Conservation (phyloP, 1,284 basidiomycete genomes). For the Cryptococcus sp. region DNA sequence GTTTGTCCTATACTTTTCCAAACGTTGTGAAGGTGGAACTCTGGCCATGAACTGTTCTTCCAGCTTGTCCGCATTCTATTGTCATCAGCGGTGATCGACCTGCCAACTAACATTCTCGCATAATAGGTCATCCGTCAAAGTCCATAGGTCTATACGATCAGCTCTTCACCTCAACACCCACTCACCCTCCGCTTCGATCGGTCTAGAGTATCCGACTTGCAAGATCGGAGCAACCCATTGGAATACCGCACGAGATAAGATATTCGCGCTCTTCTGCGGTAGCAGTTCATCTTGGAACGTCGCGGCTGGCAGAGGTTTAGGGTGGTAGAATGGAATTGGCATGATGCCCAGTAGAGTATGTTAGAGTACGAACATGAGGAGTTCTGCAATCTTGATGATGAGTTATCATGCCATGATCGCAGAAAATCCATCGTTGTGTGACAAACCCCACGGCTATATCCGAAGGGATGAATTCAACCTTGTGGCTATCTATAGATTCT, state of each 20-base stretch:
- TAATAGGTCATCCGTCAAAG: slow-evolving; percentile 13
- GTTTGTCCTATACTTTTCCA: no score
- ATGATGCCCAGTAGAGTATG: slow-evolving; percentile 4
- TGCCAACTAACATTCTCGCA: slow-evolving; percentile 13
- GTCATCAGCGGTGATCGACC: background rate
- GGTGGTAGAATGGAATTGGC: slow-evolving; percentile 27
- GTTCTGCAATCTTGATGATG: no score
- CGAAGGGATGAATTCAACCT: no score
- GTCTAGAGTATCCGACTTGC: slow-evolving; percentile 26
- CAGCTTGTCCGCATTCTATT: slow-evolving; percentile 8
- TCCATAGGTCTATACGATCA: slow-evolving; percentile 22
- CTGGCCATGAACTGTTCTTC: slow-evolving; percentile 8
- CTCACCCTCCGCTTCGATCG: slow-evolving; percentile 27
- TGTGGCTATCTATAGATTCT: no score
- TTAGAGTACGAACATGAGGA: no score
- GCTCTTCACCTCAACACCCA: background rate
- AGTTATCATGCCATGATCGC: no score
- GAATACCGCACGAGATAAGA: slow-evolving; percentile 16
- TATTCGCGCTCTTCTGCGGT: slow-evolving; percentile 14
- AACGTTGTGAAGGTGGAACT: background rate
- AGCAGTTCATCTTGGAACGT: slow-evolving; percentile 14
- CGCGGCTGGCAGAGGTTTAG: slow-evolving; percentile 15
- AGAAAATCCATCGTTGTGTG: no score
- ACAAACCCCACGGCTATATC: no score
- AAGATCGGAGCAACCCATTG: slow-evolving; percentile 28